Evolutionary conservation across 1,284 basidiomycete genomes (phyloP), one percentile per base, ranked within the genome.

Genomic region (Anthracocystis setariae): DNA sequence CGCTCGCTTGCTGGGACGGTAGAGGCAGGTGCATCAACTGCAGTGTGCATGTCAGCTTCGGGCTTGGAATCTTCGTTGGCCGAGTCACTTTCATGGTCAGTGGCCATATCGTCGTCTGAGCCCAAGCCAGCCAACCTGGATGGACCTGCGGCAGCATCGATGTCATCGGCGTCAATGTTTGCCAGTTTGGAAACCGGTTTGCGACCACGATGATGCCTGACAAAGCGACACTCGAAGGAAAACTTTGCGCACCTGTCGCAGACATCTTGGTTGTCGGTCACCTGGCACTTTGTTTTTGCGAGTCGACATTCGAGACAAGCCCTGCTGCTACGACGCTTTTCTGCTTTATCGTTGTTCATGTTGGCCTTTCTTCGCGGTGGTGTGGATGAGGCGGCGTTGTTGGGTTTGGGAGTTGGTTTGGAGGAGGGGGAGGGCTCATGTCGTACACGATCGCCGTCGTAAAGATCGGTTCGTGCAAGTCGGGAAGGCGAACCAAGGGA

Each of bases 151-250:
- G 40, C 61, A 1, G 15, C 44, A 32, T 65, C 54, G 3, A 58
- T 29, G 24, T 63, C 64, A 23, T 72, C 64, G 8, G 53, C 42
- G 48, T 71, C 52, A 12, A 72, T 47, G 13, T 39, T 38, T 15
- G 69, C 69, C n/a, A 72, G 55, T 48, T 72, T 72, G 12, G 55
- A 59, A 1, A 72, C 69, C 2, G 70, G 70, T 46, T 68, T 73
- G 5, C 70, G 33, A 1, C 70, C 70, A 3, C 65, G n/a, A 35
- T 64, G 70, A 21, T 73, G 70, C 13, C 61, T 40, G 10, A 73
- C 64, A 20, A 68, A 73, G n/a, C 53, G 38, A 47, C 70, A 73
- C 15, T 68, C 65, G 45, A 73, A 68, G 24, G 49, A 57, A 39
- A 73, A 67, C 46, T 68, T 64, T 35, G 56, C 65, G 23, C 70